phyloP scores from a whole-genome alignment of 768 basidiomycete species.

The Collybiopsis luxurians region DNA sequence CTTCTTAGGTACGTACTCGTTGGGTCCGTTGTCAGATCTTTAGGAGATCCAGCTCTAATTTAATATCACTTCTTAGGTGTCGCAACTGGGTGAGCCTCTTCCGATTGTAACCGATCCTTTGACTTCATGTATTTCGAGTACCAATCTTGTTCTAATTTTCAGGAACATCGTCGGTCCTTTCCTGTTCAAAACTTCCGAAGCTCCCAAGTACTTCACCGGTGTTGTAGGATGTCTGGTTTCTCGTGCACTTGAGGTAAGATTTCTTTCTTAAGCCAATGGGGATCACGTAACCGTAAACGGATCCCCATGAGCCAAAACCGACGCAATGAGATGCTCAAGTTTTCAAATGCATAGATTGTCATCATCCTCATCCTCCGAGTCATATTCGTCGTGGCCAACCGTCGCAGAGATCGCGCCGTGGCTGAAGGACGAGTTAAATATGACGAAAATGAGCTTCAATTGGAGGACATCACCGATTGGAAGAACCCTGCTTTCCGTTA shows the following conservation, averaged over 20 bases:
- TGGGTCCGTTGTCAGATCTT: too few relatives aligned
- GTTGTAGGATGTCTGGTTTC: conserved; percentile 22
- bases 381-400: conserved; percentile 17
- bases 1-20: conserved; percentile 20
- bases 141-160: too few relatives aligned
- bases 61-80: too few relatives aligned
- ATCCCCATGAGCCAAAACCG: too few relatives aligned
- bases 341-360: conserved; percentile 18
- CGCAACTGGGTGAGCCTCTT: too few relatives aligned
- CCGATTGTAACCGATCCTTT: too few relatives aligned
- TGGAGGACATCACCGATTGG: conserved; percentile 22
- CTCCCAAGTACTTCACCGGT: conserved; percentile 20
- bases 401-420: conserved; percentile 15
- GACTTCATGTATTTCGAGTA: too few relatives aligned
- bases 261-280: not conserved
- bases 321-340: too few relatives aligned
- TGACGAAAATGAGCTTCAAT: conserved; percentile 12
- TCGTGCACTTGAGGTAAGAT: conserved; percentile 16
- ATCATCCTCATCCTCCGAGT: conserved; percentile 21
- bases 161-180: conserved; percentile 23
- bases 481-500: conserved; percentile 24
- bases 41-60: too few relatives aligned
- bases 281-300: too few relatives aligned
- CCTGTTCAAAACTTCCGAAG: conserved; percentile 21
- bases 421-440: conserved; percentile 19